A percentile compares a stretch with the other conserved stretches of the same genome.
Evolutionary conservation across 2,329 filamentous ascomycete species (phyloP).

Genomic region (Dactylellina cionopaga): DNA sequence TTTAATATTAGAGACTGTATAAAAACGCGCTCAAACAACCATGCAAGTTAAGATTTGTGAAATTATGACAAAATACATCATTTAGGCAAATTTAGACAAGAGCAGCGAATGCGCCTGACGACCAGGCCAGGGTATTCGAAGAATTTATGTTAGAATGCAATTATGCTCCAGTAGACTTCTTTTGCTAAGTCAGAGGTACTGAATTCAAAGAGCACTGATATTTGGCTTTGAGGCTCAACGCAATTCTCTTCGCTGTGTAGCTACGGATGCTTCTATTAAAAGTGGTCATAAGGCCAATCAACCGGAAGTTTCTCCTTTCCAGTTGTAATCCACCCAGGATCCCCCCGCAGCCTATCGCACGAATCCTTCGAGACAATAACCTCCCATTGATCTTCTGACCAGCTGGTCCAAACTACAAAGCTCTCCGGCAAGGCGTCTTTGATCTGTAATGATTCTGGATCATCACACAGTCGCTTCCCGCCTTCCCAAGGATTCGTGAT

Average conservation of each 20-base stretch:
- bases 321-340: constrained; percentile 34
- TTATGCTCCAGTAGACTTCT: too few species aligned
- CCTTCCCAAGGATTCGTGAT: constrained; percentile 2
- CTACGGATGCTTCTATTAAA: too few species aligned
- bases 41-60: neutral
- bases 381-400: constrained; percentile 42
- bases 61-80: too few species aligned
- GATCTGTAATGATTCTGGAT: constrained; percentile 5
- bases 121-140: too few species aligned
- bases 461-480: neutral
- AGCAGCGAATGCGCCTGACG: too few species aligned
- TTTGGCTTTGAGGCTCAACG: neutral
- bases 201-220: neutral
- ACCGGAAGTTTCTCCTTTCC: constrained; percentile 5
- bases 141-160: too few species aligned
- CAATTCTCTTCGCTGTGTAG: too few species aligned
- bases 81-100: too few species aligned
- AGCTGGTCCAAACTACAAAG: constrained; percentile 27
- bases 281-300: neutral
- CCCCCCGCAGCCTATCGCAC: constrained; percentile 18
- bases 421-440: neutral
- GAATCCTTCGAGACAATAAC: constrained; percentile 4
- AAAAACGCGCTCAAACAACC: too few species aligned
- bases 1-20: too few species aligned
- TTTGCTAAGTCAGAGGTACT: too few species aligned